Evolutionary conservation across 805 yeast species (phyloP), one percentile per base, ranked within the genome.

Genomic region (Ogataea henricii): DNA sequence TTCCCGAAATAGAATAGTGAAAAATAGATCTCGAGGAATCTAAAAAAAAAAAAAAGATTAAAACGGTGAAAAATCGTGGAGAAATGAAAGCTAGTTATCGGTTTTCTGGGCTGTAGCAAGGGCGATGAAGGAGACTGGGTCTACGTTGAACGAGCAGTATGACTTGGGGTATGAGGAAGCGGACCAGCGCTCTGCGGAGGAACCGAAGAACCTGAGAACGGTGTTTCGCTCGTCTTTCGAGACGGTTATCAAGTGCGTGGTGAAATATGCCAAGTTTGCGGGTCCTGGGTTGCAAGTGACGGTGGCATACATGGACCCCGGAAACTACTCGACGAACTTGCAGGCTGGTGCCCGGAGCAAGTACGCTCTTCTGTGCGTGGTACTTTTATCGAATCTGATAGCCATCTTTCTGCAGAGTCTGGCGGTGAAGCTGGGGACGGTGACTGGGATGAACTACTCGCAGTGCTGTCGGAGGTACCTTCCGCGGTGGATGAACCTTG

Each of bases 301-400:
- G 20, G 80, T 75, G 32, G 78, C 79, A 2, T 76, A 76, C 54
- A 74, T 76, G 75, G 81, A 76, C 54, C 81, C 81, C 10, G 81
- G 81, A 58, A 76, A 76, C 53, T 74, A 76, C 52, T 74, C 79
- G 22, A 74, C 80, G 1, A 76, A 75, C 48, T 63, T 73, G 35
- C 64, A 72, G 9, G 79, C 78, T 3, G 81, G 81, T 49, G 73
- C 81, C 1, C 56, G 69, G 22, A 74, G 75, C 52, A 56, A 61
- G 49, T 76, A 61, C 55, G 67, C 78, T 9, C 63, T 76, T 34
- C 62, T 76, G 20, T 74, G 73, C 49, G 63, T 76, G 45, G 72
- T 73, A 37, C 58, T 76, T 3, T 45, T 74, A 17, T 71, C 79
- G 35, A 74, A 72, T 51, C 30, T 73, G 14, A 71, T 75, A 21